Base-by-base conservation (phyloP, 257 asterid genomes). In the Fraxinus quadrangulata region DNA sequence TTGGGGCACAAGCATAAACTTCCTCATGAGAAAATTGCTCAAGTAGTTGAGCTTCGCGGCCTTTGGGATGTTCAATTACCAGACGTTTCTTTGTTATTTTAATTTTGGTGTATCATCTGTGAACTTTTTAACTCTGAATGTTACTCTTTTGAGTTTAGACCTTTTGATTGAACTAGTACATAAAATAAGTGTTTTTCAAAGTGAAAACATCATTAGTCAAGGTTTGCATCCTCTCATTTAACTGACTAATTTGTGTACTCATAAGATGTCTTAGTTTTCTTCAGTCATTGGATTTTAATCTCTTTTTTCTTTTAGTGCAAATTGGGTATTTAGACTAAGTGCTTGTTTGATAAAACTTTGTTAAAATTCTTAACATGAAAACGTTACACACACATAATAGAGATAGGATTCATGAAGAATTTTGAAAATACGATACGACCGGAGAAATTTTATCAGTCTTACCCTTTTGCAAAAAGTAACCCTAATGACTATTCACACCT, bases 1-100 rank as follows among this genome's bases (percentile, higher is more conserved):
- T 92, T 51, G 92, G 92, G 59, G 84, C 84, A 40, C 83, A 86
- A 85, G 85, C 77, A 34, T 86, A 81, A 82, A 70, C 19, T 56
- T 21, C 81, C 45, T 71, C 40, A 1, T 67, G 75, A 34, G 63
- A 37, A 21, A 34, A n/a, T 14, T 76, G 28, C 65, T 2, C 14
- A 3, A 37, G 70, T 24, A 13, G 23, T 31, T 33, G 39, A 54
- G 9, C 21, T 61, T 59, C 68, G 19, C 26, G 23, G 36, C 30
- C 61, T 21, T 73, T 14, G 26, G 11, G 40, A 23, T n/a, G 67
- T 10, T 17, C 23, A 12, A 31, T 19, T 2, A 54, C 19, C 31
- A 1, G 19, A 9, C 3, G 31, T 3, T 16, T 6, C 17, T 3
- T 2, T n/a, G 72, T 19, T 11, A 2, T 61, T 34, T 30, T 24